A percentile compares a stretch with the other conserved stretches of the same genome.
These are phyloP conservation scores for Trichopus zeylanicus DNA, from an alignment of 116 monocot genomes.

Conservation along the genomic window DNA sequence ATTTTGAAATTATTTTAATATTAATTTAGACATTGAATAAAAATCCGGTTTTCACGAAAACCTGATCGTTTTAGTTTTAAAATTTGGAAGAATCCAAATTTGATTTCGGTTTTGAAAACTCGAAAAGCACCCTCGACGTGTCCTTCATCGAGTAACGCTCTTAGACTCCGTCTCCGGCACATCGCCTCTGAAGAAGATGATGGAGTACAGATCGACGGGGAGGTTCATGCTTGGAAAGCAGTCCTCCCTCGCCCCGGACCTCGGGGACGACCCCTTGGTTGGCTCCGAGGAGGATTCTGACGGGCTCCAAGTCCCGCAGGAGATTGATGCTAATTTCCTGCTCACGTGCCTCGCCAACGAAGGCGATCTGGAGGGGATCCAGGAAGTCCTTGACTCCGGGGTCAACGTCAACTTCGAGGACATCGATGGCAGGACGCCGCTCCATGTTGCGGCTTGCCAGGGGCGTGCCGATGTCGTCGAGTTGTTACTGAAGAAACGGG, in stretches of 20 bases:
- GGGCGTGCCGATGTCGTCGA: conserved; percentile 47
- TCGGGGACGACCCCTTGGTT: conserved; percentile 15
- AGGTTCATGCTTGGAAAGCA: conserved; percentile 78
- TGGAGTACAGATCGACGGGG: conserved; percentile 47
- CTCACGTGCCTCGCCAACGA: conserved; percentile 85
- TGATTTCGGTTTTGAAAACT: no score
- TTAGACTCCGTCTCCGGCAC: no score
- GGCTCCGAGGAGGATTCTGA: not conserved
- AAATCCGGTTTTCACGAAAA: no score
- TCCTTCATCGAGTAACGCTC: no score
- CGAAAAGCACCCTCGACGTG: no score
- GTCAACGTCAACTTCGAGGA: conserved; percentile 68
- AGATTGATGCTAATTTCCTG: conserved; percentile 29
- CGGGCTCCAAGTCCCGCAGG: conserved; percentile 15
- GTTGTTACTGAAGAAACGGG: conserved; percentile 57
- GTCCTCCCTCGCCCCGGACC: conserved; percentile 74
- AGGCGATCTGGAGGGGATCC: conserved; percentile 62
- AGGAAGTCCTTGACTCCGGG: conserved; percentile 60
- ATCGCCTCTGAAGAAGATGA: conserved; percentile 6
- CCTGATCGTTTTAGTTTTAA: no score
- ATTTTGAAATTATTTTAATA: no score
- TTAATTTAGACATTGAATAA: no score
- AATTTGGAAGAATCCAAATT: no score
- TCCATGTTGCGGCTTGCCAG: conserved; percentile 93
- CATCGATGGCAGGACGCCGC: conserved; percentile 70